Conservation (phyloP, 108 stramenopile species). For the Thalassiosira profunda region DNA sequence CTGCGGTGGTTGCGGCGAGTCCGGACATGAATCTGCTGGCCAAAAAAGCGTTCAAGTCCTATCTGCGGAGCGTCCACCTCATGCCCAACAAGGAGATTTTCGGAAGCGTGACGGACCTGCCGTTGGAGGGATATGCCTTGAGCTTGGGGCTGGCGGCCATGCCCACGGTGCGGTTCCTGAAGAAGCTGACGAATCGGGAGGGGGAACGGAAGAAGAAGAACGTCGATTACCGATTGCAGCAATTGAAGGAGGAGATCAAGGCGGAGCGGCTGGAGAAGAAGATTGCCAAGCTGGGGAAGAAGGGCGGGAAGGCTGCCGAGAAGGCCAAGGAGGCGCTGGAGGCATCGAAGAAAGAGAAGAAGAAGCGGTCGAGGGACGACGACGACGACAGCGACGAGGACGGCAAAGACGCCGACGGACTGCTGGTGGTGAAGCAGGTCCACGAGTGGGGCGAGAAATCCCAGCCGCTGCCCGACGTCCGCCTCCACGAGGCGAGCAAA, state of each 20-base stretch:
- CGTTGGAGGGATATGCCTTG: constrained; percentile 83
- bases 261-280: constrained; percentile 90
- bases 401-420: constrained; percentile 71
- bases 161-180: constrained; percentile 85
- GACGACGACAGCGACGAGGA: constrained; percentile 33
- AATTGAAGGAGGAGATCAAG: constrained; percentile 95
- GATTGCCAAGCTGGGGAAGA: constrained; percentile 58
- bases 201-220: constrained; percentile 91
- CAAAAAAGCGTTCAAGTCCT: constrained; percentile 94
- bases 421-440: constrained; percentile 78
- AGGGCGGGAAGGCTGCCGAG: constrained; percentile 15
- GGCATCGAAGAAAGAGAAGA: constrained; percentile 10
- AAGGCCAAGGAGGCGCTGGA: constrained; percentile 14
- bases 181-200: constrained; percentile 79
- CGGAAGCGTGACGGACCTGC: constrained; percentile 64
- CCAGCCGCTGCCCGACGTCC: constrained; percentile 27
- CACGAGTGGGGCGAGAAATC: constrained; percentile 62
- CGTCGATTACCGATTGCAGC: constrained; percentile 87
- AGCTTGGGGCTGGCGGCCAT: constrained; percentile 92
- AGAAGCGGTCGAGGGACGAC: constrained; percentile 39
- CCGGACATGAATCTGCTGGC: constrained; percentile 73
- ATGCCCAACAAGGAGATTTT: constrained; percentile 88
- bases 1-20: constrained; percentile 88
- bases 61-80: constrained; percentile 88
- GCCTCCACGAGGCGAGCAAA: constrained; percentile 55